phyloP scores from a whole-genome alignment of 192 early-diverging fungal species.

The Rhizoclosmatium globosum region DNA sequence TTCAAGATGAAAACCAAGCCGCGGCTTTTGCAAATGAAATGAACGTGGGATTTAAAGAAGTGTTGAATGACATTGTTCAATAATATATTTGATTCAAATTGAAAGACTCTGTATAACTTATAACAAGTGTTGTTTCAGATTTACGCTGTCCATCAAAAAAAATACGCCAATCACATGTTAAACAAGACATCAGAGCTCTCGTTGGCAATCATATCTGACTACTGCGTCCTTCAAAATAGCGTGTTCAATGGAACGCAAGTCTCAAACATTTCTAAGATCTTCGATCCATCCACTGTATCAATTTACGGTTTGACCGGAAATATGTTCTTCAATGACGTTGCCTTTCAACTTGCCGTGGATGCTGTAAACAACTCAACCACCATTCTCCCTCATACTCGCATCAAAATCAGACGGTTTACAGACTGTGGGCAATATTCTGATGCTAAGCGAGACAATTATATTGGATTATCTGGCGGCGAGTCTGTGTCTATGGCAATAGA shows the following conservation, averaged over 20 bases:
- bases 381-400: background rate
- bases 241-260: background rate
- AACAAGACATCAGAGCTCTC: background rate
- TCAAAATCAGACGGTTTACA: background rate
- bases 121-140: too few species aligned
- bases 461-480: too few species aligned
- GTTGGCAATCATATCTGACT: background rate
- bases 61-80: too few species aligned
- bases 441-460: too few species aligned
- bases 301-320: background rate
- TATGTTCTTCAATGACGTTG: slow-evolving; percentile 7
- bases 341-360: background rate
- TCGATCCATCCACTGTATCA: background rate
- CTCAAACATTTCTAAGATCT: background rate
- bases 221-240: slow-evolving; percentile 4
- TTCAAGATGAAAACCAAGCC: too few species aligned
- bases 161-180: too few species aligned
- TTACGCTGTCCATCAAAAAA: too few species aligned
- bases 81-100: too few species aligned
- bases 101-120: too few species aligned
- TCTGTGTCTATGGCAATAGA: too few species aligned
- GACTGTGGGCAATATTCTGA: background rate
- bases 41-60: too few species aligned
- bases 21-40: too few species aligned
- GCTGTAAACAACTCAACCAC: background rate